Base-by-base conservation (phyloP, 768 basidiomycete species). In the Postia placenta region DNA sequence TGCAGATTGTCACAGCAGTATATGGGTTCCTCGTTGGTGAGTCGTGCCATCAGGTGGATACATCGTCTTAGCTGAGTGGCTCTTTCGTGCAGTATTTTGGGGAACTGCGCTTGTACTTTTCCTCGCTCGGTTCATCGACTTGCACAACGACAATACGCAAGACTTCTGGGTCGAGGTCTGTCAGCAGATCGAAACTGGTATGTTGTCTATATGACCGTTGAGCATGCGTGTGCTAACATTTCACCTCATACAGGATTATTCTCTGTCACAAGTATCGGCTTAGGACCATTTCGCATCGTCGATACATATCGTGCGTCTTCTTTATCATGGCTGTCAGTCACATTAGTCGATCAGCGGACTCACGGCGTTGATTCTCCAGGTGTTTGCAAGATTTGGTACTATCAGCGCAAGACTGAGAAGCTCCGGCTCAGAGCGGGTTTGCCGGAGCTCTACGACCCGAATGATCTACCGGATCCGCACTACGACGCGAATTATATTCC, bases 71-170 rank as follows among this genome's bases (percentile, higher is more conserved):
- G n/a, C n/a, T n/a, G n/a, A n/a, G n/a, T n/a, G n/a, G 37, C 45
- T 22, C 3, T 23, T 11, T n/a, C 20, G 28, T 37, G 4, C 58
- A 79, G 90, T 84, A 0, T 92, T 93, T 58, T 93, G 89, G 90
- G 90, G 91, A 14, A 79, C 87, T 19, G 90, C 83, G 3, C 82
- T 93, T 53, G 85, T 91, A 12, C 65, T 91, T 45, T 83, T 91
- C 65, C 66, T 88, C 3, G 68, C 65, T 20, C 80, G 77, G 60
- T 72, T 80, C 39, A 90, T 92, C 63, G 80, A 87, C 58, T 66
- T 87, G 3, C 80, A 86, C 57, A 83, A 87, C 56, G 64, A 70
- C 7, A 75, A 85, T 47, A 76, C 72, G 0, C 83, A 91, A 67
- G 82, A 83, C 20, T 83, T 86, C 48, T 93, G 90, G 91, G 76